These are phyloP conservation scores for Neofusicoccum parvum DNA, from an alignment of 2,329 filamentous ascomycete genomes.

Conservation along the genomic window DNA sequence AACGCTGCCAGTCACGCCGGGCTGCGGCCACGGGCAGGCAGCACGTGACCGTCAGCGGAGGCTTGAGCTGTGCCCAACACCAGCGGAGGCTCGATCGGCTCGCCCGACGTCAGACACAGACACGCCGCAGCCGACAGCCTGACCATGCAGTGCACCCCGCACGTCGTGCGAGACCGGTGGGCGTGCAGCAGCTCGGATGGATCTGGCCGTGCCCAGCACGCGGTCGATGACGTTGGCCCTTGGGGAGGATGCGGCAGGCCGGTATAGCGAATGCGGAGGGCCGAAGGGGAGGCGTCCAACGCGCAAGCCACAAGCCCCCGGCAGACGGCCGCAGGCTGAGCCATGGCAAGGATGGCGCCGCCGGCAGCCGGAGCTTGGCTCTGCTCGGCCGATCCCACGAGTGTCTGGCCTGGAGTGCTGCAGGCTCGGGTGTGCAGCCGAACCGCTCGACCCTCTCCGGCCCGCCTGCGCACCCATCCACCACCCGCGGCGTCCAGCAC, in stretches of 20 bases:
- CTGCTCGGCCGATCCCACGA: slow-evolving; percentile 9
- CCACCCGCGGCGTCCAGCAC: background rate
- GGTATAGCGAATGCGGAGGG: slow-evolving; percentile 9
- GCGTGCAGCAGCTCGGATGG: too few species aligned
- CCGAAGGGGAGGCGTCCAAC: slow-evolving; percentile 2
- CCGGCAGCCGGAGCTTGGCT: background rate
- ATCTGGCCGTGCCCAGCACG: too few species aligned
- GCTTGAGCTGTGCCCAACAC: background rate
- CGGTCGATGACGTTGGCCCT: background rate
- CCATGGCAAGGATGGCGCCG: background rate
- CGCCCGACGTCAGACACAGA: slow-evolving; percentile 1
- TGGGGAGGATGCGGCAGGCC: background rate
- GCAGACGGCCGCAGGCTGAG: background rate
- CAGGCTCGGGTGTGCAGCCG: background rate
- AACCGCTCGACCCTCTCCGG: background rate
- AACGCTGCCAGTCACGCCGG: background rate
- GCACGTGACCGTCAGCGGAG: slow-evolving; percentile 6
- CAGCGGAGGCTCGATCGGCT: background rate
- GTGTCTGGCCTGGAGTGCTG: background rate
- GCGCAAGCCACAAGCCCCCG: background rate
- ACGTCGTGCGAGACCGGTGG: background rate
- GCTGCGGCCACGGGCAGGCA: background rate
- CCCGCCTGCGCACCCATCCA: background rate
- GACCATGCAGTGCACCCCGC: background rate
- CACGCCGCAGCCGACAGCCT: background rate